Evolutionary conservation across 2,329 filamentous ascomycete genomes (phyloP), one percentile per base, ranked within the genome.

Genomic region (Aspergillus hortae): DNA sequence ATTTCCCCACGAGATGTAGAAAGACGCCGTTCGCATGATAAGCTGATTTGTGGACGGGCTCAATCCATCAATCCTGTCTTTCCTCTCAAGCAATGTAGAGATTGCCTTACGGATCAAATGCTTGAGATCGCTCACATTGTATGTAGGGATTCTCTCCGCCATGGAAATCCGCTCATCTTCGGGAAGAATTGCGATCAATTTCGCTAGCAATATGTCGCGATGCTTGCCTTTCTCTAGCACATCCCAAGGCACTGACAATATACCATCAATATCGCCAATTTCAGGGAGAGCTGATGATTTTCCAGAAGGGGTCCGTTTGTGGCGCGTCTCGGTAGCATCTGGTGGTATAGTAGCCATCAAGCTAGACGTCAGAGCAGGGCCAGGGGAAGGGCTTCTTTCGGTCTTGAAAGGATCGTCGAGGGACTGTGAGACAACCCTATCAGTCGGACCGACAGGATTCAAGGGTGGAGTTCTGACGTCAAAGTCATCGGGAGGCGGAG

Each of bases 171-270:
- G 56, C 25, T 67, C 61, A 10, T 64, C 54, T 17, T 54, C 49
- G 10, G 56, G 15, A 9, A 67, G 49, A 33, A 55, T 27, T 30
- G 42, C 48, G 33, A 68, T 55, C 30, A 68, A 53, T 51, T 69
- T 72, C 3, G 63, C 65, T 36, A 74, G 55, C 19, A 73, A 54
- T 19, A 59, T 58, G 15, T 56, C 54, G 5, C 76, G 66, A 54
- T 81, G 76, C 7, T 55, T 41, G 2, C 65, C 61, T 7, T 67
- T 63, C 35, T 70, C 59, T 4, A 81, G 61, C 1, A 67, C 49
- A 3, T 56, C 48, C 66, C 69, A 76, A 4, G 54, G 49, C 64
- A 74, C 70, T 3, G 27, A 48, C 10, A 56, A 45, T 14, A 75
- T 65, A 1, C 61, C 64, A 7, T 54, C 48, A 15, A 67, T 54